phyloP scores from a whole-genome alignment of 768 basidiomycete species.

The Lepiota venenata region DNA sequence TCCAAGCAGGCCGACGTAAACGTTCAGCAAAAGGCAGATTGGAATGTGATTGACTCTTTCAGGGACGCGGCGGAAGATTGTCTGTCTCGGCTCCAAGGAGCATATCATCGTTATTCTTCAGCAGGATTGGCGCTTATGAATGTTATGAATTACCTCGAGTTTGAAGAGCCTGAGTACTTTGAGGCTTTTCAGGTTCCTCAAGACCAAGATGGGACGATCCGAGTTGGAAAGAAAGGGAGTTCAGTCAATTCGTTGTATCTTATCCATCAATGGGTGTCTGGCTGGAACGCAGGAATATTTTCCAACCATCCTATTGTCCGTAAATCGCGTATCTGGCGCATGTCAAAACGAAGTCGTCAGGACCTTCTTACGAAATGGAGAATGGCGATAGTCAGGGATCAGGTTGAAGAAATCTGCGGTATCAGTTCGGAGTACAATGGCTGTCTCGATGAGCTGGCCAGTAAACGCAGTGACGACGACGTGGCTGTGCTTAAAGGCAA shows the following conservation, averaged over 20 bases:
- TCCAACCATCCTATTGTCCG: slow-evolving; percentile 20
- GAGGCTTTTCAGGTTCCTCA: slow-evolving; percentile 43
- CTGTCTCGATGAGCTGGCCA: slow-evolving; percentile 29
- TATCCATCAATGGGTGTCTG: slow-evolving; percentile 42
- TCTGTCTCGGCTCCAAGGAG: slow-evolving; percentile 19
- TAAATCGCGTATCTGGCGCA: slow-evolving; percentile 32
- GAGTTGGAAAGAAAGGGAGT: slow-evolving; percentile 37
- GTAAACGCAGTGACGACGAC: slow-evolving; percentile 31
- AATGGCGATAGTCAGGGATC: slow-evolving; percentile 27
- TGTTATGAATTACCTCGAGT: slow-evolving; percentile 47
- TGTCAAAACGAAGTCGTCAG: slow-evolving; percentile 25
- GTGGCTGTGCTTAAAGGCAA: slow-evolving; percentile 36
- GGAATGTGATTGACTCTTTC: slow-evolving; percentile 37
- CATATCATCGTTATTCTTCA: not conserved
- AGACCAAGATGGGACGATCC: slow-evolving; percentile 40
- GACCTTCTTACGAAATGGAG: slow-evolving; percentile 29
- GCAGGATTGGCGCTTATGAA: slow-evolving; percentile 18
- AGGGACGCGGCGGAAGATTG: slow-evolving; percentile 22
- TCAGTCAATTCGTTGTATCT: slow-evolving; percentile 37
- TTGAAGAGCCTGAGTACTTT: slow-evolving; percentile 42
- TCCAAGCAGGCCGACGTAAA: slow-evolving; percentile 30
- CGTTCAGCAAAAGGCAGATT: slow-evolving; percentile 28
- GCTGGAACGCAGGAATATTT: slow-evolving; percentile 43
- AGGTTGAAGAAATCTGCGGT: slow-evolving; percentile 29
- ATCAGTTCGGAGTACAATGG: slow-evolving; percentile 37